These are phyloP conservation scores for Saxispiralis lemnorum DNA, from an alignment of 495 filamentous ascomycete species.

Conservation along the genomic window DNA sequence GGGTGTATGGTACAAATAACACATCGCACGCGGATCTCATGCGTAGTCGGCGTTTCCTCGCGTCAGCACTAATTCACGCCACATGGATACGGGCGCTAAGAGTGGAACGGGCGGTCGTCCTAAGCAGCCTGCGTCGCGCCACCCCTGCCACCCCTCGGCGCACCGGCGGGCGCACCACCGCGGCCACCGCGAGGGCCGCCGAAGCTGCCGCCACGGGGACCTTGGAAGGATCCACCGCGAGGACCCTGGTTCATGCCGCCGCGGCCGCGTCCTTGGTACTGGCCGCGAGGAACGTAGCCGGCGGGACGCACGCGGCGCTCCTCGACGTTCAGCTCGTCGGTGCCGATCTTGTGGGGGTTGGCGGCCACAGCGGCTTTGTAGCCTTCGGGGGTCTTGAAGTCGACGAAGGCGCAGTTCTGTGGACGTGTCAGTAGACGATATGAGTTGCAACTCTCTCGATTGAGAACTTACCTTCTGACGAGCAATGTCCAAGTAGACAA, in stretches of 20 bases:
- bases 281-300: conserved; percentile 22
- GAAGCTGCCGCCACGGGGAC: neutral
- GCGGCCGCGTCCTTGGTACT: conserved; percentile 28
- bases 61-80: too few species aligned
- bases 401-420: conserved; percentile 91
- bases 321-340: conserved; percentile 68
- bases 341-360: conserved; percentile 72
- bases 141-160: too few species aligned
- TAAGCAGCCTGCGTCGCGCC: too few species aligned
- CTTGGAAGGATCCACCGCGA: conserved; percentile 45
- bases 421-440: conserved; percentile 1
- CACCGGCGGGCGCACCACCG: too few species aligned
- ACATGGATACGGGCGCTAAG: too few species aligned
- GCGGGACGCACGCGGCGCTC: conserved; percentile 66
- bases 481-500: conserved; percentile 78
- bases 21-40: too few species aligned
- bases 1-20: too few species aligned
- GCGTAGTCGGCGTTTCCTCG: too few species aligned
- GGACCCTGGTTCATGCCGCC: conserved; percentile 18
- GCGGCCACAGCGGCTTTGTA: conserved; percentile 65
- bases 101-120: too few species aligned
- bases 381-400: conserved; percentile 61
- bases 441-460: neutral
- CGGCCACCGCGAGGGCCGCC: too few species aligned
- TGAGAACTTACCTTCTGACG: conserved; percentile 56